Conservation (phyloP, 2,329 filamentous ascomycete genomes). For the Verticillium nubilum region DNA sequence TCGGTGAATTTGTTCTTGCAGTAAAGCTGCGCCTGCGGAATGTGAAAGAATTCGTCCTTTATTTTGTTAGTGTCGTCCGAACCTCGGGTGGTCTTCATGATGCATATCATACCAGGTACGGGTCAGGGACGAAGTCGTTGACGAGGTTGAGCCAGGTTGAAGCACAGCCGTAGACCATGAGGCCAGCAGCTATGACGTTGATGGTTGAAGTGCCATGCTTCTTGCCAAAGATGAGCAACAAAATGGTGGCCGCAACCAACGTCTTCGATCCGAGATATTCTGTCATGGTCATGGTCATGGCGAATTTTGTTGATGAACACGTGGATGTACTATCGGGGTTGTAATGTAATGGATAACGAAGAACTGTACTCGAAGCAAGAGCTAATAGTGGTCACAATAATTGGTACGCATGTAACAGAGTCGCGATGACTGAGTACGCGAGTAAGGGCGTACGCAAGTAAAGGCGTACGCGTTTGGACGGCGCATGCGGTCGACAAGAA, state of each 20-base stretch:
- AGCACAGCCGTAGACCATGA: neutral
- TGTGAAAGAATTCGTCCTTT: conserved; percentile 82
- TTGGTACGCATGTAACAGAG: neutral
- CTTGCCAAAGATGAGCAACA: neutral
- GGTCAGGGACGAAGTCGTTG: conserved; percentile 37
- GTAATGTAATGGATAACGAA: neutral
- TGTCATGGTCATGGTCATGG: neutral
- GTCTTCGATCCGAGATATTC: neutral
- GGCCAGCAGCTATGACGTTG: neutral
- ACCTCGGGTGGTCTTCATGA: neutral
- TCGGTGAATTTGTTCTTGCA: conserved; percentile 66
- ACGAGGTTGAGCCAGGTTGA: conserved; percentile 33
- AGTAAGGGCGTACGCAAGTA: neutral
- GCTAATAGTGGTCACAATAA: neutral
- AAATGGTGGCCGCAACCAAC: neutral
- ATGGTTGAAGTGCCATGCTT: neutral
- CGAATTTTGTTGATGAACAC: neutral
- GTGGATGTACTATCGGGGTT: neutral
- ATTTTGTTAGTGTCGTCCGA: neutral
- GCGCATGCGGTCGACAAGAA: too few species aligned
- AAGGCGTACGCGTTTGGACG: too few species aligned
- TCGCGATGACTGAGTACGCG: neutral
- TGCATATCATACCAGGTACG: conserved; percentile 40
- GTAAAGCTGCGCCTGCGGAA: conserved; percentile 86
- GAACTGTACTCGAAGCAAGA: neutral